A percentile compares a stretch with the other conserved stretches of the same genome.
phyloP scores from a whole-genome alignment of 1,284 basidiomycete genomes.

The Kalmanozyma brasiliensis region DNA sequence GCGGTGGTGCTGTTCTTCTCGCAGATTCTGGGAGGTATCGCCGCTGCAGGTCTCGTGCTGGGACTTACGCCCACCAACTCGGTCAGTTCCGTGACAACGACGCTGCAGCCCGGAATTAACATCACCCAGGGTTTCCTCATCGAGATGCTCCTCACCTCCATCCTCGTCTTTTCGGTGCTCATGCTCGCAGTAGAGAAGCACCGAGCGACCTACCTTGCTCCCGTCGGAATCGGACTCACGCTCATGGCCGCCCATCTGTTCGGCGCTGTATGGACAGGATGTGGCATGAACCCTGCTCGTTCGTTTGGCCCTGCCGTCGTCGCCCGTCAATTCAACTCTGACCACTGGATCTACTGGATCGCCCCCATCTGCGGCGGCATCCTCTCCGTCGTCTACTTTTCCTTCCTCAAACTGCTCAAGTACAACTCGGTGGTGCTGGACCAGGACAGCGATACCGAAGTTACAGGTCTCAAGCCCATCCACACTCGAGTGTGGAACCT shows the following conservation, averaged over 20 bases:
- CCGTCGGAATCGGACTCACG: slow-evolving; percentile 75
- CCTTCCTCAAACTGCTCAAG: slow-evolving; percentile 34
- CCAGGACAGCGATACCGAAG: slow-evolving; percentile 50
- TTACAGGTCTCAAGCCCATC: slow-evolving; percentile 43
- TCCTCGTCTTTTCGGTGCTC: slow-evolving; percentile 49
- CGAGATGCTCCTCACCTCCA: slow-evolving; percentile 27
- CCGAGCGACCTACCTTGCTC: slow-evolving; percentile 77
- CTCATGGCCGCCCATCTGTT: slow-evolving; percentile 42
- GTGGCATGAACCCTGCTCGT: slow-evolving; percentile 79
- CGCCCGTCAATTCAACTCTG: slow-evolving; percentile 21
- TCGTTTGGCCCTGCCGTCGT: slow-evolving; percentile 78
- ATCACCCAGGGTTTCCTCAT: slow-evolving; percentile 51
- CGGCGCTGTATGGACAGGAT: slow-evolving; percentile 64
- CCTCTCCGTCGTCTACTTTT: slow-evolving; percentile 21
- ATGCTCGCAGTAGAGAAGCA: slow-evolving; percentile 70
- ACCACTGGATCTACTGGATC: slow-evolving; percentile 59
- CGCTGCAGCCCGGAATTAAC: slow-evolving; percentile 56
- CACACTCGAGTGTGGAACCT: slow-evolving; percentile 41
- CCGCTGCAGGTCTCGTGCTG: slow-evolving; percentile 34
- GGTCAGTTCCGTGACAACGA: slow-evolving; percentile 67
- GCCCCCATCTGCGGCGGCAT: slow-evolving; percentile 38
- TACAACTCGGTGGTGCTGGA: slow-evolving; percentile 48
- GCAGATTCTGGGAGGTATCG: slow-evolving; percentile 52
- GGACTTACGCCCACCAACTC: slow-evolving; percentile 35
- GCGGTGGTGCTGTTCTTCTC: slow-evolving; percentile 68